These are phyloP conservation scores for Cytospora leucostoma DNA, from an alignment of 2,329 filamentous ascomycete species.

Conservation along the genomic window DNA sequence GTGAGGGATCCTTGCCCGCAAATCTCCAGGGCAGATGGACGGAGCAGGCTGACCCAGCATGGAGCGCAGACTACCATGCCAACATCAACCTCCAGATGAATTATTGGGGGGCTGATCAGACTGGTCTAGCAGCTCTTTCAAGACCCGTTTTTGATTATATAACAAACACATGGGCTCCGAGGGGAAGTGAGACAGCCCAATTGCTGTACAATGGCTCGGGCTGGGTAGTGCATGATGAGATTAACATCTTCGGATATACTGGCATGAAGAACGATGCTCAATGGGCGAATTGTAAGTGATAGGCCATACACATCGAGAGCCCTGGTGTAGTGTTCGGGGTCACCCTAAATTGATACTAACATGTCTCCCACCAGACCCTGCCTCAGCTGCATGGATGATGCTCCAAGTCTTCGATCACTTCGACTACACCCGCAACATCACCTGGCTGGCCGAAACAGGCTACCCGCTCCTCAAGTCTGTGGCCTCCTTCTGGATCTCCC, in stretches of 20 bases:
- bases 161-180: slow-evolving; percentile 49
- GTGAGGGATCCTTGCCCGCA: slow-evolving; percentile 52
- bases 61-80: slow-evolving; percentile 58
- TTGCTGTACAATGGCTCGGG: slow-evolving; percentile 56
- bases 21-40: slow-evolving; percentile 61
- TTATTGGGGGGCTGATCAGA: slow-evolving; percentile 57
- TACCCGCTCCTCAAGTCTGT: slow-evolving; percentile 57
- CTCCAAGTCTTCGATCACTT: slow-evolving; percentile 60
- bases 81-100: slow-evolving; percentile 66
- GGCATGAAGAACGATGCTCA: slow-evolving; percentile 38
- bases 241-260: slow-evolving; percentile 61
- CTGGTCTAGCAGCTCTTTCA: slow-evolving; percentile 49
- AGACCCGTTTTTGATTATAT: slow-evolving; percentile 55
- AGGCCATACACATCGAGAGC: too few species aligned
- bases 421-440: slow-evolving; percentile 50
- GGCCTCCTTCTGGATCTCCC: slow-evolving; percentile 57
- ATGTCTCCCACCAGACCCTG: slow-evolving; percentile 37
- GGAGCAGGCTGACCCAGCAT: slow-evolving; percentile 38
- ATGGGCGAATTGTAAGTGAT: slow-evolving; percentile 36
- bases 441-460: slow-evolving; percentile 49
- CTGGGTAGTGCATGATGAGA: slow-evolving; percentile 59
- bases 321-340: not conserved
- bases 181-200: slow-evolving; percentile 54
- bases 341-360: not conserved
- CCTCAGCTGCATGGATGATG: slow-evolving; percentile 59